These are phyloP conservation scores for Mucor irregularis DNA, from an alignment of 371 early-diverging fungal genomes.

Conservation along the genomic window DNA sequence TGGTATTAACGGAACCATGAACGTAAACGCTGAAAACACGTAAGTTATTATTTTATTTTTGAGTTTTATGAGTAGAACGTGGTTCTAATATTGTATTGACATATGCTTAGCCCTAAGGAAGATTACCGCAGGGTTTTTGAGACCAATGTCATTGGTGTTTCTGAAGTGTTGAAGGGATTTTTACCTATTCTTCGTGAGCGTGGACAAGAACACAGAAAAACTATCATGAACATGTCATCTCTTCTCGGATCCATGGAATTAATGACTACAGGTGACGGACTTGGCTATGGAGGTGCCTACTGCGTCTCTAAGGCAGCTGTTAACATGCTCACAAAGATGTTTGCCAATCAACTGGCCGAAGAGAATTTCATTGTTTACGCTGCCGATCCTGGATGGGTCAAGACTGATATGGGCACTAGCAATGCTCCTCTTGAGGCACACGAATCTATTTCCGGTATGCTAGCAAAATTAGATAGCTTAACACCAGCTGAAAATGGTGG, in stretches of 20 bases:
- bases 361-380: slow-evolving; percentile 25
- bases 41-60: not conserved
- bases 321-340: slow-evolving; percentile 24
- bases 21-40: not conserved
- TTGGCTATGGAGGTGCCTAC: slow-evolving; percentile 9
- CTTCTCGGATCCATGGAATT: slow-evolving; percentile 14
- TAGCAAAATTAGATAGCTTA: slow-evolving; percentile 7
- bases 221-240: slow-evolving; percentile 27
- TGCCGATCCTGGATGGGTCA: slow-evolving; percentile 25
- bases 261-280: not conserved
- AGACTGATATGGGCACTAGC: slow-evolving; percentile 14
- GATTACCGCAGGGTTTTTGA: slow-evolving; percentile 10
- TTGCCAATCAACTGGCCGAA: slow-evolving; percentile 12
- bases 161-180: slow-evolving; percentile 16
- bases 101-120: not conserved
- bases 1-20: slow-evolving; percentile 22
- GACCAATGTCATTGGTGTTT: slow-evolving; percentile 18
- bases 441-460: slow-evolving; percentile 13
- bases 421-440: slow-evolving; percentile 2
- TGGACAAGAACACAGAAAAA: slow-evolving; percentile 10
- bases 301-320: slow-evolving; percentile 20
- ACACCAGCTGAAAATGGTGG: slow-evolving; percentile 14
- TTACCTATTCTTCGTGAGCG: slow-evolving; percentile 28
- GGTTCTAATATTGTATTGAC: not conserved
- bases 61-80: not conserved